Conservation (phyloP, 2,329 filamentous ascomycete genomes). For the Phaeosphaeriaceae sp. region DNA sequence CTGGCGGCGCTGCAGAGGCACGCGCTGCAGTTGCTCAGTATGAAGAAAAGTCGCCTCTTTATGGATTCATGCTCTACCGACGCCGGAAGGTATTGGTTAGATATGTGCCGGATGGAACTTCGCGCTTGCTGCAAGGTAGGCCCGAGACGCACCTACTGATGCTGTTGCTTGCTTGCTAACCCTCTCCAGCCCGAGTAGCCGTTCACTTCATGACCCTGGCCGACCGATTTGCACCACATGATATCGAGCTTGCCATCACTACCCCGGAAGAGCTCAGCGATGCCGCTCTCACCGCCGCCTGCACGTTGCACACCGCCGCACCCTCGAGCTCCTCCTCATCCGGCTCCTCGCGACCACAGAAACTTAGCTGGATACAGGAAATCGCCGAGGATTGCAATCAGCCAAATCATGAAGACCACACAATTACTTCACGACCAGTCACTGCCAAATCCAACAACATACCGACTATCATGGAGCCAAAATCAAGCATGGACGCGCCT, state of each 20-base stretch:
- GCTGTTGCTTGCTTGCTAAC: constrained; percentile 20
- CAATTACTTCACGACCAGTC: constrained; percentile 21
- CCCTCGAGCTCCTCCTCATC: constrained; percentile 85
- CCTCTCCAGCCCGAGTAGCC: constrained; percentile 74
- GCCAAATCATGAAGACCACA: constrained; percentile 21
- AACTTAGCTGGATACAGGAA: constrained; percentile 92
- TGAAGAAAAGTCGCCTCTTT: constrained; percentile 84
- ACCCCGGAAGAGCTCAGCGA: constrained; percentile 82
- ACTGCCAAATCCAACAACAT: constrained; percentile 29
- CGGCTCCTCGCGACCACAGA: constrained; percentile 74
- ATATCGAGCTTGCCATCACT: constrained; percentile 80
- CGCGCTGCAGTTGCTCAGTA: constrained; percentile 79
- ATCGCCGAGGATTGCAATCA: constrained; percentile 76
- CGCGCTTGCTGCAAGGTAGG: constrained; percentile 88
- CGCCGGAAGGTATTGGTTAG: constrained; percentile 90
- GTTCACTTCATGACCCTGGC: constrained; percentile 69
- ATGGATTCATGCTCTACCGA: constrained; percentile 88
- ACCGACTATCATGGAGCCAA: constrained; percentile 32
- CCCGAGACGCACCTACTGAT: not conserved
- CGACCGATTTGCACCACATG: constrained; percentile 80
- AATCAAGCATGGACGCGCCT: constrained; percentile 12
- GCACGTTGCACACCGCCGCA: constrained; percentile 86
- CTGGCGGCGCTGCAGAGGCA: constrained; percentile 82
- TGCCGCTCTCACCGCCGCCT: constrained; percentile 83
- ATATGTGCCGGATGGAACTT: constrained; percentile 89